Base-by-base conservation (phyloP, 179 eudicot species). In the Sideroxylon spinosum region DNA sequence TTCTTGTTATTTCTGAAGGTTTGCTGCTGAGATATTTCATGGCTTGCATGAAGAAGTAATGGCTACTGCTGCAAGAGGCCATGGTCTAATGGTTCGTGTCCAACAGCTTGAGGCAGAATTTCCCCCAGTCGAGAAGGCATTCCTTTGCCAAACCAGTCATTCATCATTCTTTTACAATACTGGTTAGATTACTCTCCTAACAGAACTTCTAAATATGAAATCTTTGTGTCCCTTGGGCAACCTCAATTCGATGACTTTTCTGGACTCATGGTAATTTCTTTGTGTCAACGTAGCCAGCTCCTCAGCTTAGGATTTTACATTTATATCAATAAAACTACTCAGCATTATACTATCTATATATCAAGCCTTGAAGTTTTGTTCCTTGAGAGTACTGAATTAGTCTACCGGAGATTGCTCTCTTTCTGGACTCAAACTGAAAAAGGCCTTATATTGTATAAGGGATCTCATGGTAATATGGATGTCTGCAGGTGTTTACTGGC, bases 1-100 rank as follows among this genome's bases (percentile, higher is more conserved):
- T 60, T 70, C 17, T 49, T 70, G 19, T 60, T 59, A 75, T 73
- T 52, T 68, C 48, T 79, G 73, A 78, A 95, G 99, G 90, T 96
- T 96, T 89, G 99, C 98, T 85, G 97, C 97, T 25, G 99, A 90
- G 84, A 89, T 96, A 66, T 96, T 96, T 85, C 98, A 90, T 86
- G 97, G 89, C 84, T 84, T 96, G 86, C 97, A 96, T 73, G 98
- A 94, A 82, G 97, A 96, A 83, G 97, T 92, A 79, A 90, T 91
- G 94, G 89, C 86, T 72, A 94, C 98, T 17, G 94, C 99, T 86
- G 87, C 94, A 69, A 92, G 98, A 80, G 94, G 99, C 68, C 98
- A 94, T 82, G 82, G 88, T 68, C 84, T 96, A 71, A 86, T 88
- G 86, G 87, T 76, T 82, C 92, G 98, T 62, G 97, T 96, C 69